phyloP scores from a whole-genome alignment of 2,329 filamentous ascomycete genomes.

The Aulographum hederae region DNA sequence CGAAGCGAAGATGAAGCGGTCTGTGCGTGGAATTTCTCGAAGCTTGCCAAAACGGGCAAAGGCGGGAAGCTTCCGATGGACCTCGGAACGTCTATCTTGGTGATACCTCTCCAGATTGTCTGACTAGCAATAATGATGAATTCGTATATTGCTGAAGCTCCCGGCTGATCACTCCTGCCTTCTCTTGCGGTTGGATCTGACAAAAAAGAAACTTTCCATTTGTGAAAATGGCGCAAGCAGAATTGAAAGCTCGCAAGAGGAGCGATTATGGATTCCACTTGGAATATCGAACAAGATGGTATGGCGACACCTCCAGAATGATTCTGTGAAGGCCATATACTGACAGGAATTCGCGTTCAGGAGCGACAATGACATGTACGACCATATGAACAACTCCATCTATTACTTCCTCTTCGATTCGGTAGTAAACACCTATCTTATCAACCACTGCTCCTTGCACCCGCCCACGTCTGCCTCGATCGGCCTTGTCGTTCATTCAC shows the following conservation, averaged over 20 bases:
- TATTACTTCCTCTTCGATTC: slow-evolving; percentile 84
- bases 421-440: slow-evolving; percentile 75
- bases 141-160: too few species aligned
- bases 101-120: too few species aligned
- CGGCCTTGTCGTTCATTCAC: slow-evolving; percentile 68
- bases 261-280: slow-evolving; percentile 61
- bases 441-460: slow-evolving; percentile 55
- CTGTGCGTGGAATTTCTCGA: too few species aligned
- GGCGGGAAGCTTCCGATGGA: too few species aligned
- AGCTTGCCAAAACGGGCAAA: too few species aligned
- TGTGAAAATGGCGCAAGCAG: slow-evolving; percentile 1
- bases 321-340: neutral
- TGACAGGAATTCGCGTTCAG: slow-evolving; percentile 22
- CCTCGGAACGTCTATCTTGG: too few species aligned
- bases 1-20: too few species aligned
- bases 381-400: slow-evolving; percentile 80
- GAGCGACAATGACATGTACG: slow-evolving; percentile 90
- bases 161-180: too few species aligned
- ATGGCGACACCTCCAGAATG: slow-evolving; percentile 4
- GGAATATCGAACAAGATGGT: slow-evolving; percentile 81
- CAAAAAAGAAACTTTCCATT: too few species aligned
- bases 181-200: too few species aligned
- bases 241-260: slow-evolving; percentile 40
- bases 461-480: slow-evolving; percentile 55
- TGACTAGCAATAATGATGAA: too few species aligned